Evolutionary conservation across 1,284 basidiomycete species (phyloP).

Genomic region (Leccinum holopus): DNA sequence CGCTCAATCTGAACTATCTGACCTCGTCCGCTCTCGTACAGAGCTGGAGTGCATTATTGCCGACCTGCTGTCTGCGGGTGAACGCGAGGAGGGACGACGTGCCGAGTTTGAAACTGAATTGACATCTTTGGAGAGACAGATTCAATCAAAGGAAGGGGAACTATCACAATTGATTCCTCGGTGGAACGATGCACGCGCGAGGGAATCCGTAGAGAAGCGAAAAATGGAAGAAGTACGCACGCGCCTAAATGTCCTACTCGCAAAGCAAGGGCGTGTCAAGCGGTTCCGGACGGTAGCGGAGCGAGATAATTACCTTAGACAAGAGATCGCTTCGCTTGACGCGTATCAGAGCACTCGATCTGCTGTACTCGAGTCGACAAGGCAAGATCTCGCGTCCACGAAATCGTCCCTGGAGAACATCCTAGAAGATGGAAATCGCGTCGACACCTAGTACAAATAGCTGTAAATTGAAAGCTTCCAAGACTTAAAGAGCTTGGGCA

Average conservation of each 20-base stretch:
- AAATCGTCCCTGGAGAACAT: constrained; percentile 53
- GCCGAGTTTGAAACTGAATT: constrained; percentile 71
- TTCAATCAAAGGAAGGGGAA: constrained; percentile 60
- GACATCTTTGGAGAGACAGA: constrained; percentile 54
- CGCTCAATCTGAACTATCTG: constrained; percentile 73
- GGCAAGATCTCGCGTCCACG: constrained; percentile 47
- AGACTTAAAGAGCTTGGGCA: too few species aligned
- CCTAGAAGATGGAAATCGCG: constrained; percentile 66
- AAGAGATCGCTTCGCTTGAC: constrained; percentile 72
- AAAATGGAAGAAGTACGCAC: constrained; percentile 73
- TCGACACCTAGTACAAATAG: too few species aligned
- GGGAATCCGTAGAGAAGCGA: constrained; percentile 68
- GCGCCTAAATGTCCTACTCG: constrained; percentile 70
- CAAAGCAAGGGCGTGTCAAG: constrained; percentile 84
- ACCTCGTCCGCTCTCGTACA: constrained; percentile 75
- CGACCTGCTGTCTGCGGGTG: constrained; percentile 70
- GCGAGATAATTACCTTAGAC: constrained; percentile 74
- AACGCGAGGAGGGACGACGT: constrained; percentile 61
- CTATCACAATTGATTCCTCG: constrained; percentile 65
- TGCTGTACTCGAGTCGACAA: constrained; percentile 48
- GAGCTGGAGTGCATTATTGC: constrained; percentile 82
- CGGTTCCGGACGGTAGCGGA: constrained; percentile 84
- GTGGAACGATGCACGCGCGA: constrained; percentile 57
- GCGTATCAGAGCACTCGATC: constrained; percentile 54
- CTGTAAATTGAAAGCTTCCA: too few species aligned